Evolutionary conservation across 441 rosid genomes (phyloP).

Genomic region (Mallotus repandus): DNA sequence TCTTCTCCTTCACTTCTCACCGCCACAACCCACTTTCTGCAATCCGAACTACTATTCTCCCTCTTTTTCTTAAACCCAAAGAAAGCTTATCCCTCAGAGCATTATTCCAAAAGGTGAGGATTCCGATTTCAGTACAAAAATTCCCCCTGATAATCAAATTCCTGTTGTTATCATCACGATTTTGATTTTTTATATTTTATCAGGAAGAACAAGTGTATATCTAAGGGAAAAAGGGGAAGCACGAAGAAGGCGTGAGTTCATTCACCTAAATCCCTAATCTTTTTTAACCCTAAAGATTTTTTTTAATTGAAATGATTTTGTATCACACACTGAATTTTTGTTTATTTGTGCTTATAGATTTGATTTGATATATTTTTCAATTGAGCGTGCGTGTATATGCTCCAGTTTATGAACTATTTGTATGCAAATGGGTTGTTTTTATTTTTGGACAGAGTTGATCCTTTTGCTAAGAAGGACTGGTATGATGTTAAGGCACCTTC

Average conservation of each 20-base stretch:
- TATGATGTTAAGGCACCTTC: constrained; percentile 86
- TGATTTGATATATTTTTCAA: not conserved
- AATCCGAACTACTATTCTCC: constrained; percentile 33
- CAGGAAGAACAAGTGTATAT: constrained; percentile 36
- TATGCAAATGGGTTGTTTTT: not conserved
- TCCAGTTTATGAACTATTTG: not conserved
- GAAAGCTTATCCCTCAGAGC: not conserved
- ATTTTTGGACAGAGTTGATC: constrained; percentile 57
- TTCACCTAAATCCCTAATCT: not conserved
- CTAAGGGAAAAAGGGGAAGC: constrained; percentile 69
- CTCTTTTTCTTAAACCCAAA: constrained; percentile 30
- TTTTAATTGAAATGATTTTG: too few relatives aligned
- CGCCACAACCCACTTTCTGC: constrained; percentile 29
- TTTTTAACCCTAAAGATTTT: not conserved
- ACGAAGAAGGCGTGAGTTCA: constrained; percentile 86
- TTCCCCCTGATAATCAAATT: constrained; percentile 80
- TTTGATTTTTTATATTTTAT: not conserved
- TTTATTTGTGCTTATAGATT: not conserved
- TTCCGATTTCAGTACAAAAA: constrained; percentile 62
- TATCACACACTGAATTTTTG: too few relatives aligned
- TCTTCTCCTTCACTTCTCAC: constrained; percentile 48
- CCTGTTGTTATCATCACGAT: too few relatives aligned
- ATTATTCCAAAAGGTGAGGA: constrained; percentile 52
- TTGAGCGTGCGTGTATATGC: not conserved
- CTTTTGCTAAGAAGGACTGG: constrained; percentile 93